Percentiles rank a stretch among this genome's conserved stretches.
Conservation (phyloP, 257 asterid genomes). For the Ocimum tenuiflorum region DNA sequence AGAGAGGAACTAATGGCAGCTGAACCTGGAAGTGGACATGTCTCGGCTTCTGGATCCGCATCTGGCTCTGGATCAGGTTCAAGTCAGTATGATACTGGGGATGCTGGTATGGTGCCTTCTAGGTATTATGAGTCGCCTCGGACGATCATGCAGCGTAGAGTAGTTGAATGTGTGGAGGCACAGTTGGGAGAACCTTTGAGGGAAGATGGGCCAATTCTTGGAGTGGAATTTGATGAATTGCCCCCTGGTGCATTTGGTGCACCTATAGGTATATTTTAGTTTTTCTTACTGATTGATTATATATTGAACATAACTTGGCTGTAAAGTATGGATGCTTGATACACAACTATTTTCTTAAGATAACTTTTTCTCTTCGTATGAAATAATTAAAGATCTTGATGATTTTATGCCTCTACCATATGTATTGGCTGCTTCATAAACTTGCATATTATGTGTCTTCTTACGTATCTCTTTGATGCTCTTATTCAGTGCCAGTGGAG, state of each 20-base stretch:
- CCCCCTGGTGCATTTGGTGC: slow-evolving; percentile 99
- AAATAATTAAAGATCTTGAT: not conserved
- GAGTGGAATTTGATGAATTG: slow-evolving; percentile 84
- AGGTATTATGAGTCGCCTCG: slow-evolving; percentile 68
- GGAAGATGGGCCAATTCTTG: slow-evolving; percentile 84
- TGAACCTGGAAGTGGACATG: slow-evolving; percentile 50
- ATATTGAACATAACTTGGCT: slow-evolving; percentile 9
- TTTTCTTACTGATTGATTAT: not conserved
- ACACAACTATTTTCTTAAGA: not conserved
- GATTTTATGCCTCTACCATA: not conserved
- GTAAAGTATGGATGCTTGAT: not conserved
- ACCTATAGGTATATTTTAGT: slow-evolving; percentile 61
- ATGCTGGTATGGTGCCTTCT: slow-evolving; percentile 37
- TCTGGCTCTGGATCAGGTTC: slow-evolving; percentile 78
- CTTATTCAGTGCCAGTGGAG: slow-evolving; percentile 44
- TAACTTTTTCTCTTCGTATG: not conserved
- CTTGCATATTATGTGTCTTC: slow-evolving; percentile 2
- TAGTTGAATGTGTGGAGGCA: slow-evolving; percentile 80
- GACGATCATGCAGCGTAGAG: slow-evolving; percentile 60
- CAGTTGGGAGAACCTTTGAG: slow-evolving; percentile 88
- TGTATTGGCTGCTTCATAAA: not conserved
- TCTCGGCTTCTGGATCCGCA: slow-evolving; percentile 48
- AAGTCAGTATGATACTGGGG: slow-evolving; percentile 67
- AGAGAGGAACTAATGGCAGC: slow-evolving; percentile 43
- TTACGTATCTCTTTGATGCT: slow-evolving; percentile 22